A percentile compares a stretch with the other conserved stretches of the same genome.
phyloP scores from a whole-genome alignment of 441 rosid species.

The Kokia cookei region DNA sequence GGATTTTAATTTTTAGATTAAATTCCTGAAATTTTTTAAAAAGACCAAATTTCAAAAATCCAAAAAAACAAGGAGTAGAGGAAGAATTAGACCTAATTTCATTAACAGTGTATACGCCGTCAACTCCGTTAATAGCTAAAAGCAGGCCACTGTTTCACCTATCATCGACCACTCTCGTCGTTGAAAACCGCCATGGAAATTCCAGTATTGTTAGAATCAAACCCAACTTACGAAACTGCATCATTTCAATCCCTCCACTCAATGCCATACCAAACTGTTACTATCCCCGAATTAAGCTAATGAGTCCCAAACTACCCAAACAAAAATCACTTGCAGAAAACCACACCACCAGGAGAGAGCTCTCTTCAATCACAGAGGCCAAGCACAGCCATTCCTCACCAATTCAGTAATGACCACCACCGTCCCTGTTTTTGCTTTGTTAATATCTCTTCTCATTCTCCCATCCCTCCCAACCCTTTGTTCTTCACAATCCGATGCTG shows the following conservation, averaged over 20 bases:
- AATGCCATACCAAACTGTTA: constrained; percentile 10
- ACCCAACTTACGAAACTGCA: constrained; percentile 22
- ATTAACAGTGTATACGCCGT: too few relatives aligned
- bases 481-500: constrained; percentile 28
- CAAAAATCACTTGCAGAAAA: constrained; percentile 11
- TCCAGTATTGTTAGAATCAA: constrained; percentile 27
- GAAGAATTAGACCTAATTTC: too few relatives aligned
- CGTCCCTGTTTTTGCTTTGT: background rate
- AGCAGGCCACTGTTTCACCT: background rate
- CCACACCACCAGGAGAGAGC: constrained; percentile 12
- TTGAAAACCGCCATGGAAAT: background rate
- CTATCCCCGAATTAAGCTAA: constrained; percentile 15
- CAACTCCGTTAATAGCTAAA: background rate
- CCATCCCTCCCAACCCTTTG: constrained; percentile 11
- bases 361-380: too few relatives aligned
- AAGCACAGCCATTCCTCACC: too few relatives aligned
- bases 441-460: constrained; percentile 4
- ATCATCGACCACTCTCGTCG: background rate
- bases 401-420: constrained; percentile 5
- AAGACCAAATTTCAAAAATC: too few relatives aligned
- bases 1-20: too few relatives aligned
- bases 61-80: too few relatives aligned
- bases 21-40: too few relatives aligned
- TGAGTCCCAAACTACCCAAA: constrained; percentile 11
- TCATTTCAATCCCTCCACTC: constrained; percentile 17